A percentile compares a stretch with the other conserved stretches of the same genome.
phyloP scores from a whole-genome alignment of 192 early-diverging fungal genomes.

The Dispira parvispora region DNA sequence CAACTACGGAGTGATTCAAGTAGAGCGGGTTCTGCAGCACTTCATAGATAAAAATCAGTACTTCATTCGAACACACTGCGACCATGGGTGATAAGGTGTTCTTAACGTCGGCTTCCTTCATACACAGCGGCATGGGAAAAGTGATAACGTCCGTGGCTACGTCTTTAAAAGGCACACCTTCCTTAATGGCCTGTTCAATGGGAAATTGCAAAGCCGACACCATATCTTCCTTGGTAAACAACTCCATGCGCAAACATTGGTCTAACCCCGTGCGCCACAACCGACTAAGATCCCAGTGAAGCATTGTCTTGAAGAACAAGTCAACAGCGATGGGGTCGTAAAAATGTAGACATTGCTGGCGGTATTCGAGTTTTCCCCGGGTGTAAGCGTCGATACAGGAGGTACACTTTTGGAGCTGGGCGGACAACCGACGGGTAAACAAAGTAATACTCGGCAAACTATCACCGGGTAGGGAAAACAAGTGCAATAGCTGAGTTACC shows the following conservation, averaged over 20 bases:
- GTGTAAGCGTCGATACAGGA: slow-evolving; percentile 22
- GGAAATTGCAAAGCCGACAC: not conserved
- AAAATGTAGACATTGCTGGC: not conserved
- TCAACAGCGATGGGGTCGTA: not conserved
- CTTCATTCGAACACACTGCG: not conserved
- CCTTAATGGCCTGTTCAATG: not conserved
- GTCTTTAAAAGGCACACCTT: no score
- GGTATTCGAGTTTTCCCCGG: slow-evolving; percentile 14
- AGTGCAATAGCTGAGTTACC: slow-evolving; percentile 23
- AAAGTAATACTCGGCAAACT: not conserved
- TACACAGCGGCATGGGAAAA: not conserved
- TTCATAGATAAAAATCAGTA: slow-evolving; percentile 1
- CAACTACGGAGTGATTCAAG: not conserved
- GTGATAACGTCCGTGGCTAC: not conserved
- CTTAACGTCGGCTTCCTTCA: not conserved
- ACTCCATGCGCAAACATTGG: not conserved
- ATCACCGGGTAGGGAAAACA: slow-evolving; percentile 18
- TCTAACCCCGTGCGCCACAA: not conserved
- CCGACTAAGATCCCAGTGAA: slow-evolving; percentile 13
- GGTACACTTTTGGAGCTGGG: slow-evolving; percentile 20
- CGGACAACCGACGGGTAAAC: slow-evolving; percentile 16
- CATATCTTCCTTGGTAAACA: no score
- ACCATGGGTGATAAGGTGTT: not conserved
- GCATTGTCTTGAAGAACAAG: slow-evolving; percentile 14
- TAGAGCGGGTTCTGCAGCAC: not conserved